These are phyloP conservation scores for Spiraea crenata DNA, from an alignment of 331 rosid genomes.

Conservation along the genomic window DNA sequence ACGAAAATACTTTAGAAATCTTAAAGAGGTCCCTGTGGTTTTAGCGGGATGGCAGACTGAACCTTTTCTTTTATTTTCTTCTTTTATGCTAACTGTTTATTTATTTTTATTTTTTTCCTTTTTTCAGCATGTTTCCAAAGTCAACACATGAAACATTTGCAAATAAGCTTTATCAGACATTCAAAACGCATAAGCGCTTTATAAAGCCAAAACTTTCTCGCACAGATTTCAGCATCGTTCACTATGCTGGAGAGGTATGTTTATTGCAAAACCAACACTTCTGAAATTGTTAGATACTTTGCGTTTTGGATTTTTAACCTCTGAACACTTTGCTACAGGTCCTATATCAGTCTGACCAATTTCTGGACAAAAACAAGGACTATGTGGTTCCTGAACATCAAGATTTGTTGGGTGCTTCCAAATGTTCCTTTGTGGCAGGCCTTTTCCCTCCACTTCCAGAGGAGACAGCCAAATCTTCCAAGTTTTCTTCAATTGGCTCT, in stretches of 20 bases:
- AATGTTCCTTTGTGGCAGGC: conserved; percentile 89
- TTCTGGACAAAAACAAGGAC: conserved; percentile 99
- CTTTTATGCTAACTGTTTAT: conserved; percentile 23
- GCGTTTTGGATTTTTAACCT: conserved; percentile 24
- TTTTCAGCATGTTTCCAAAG: conserved; percentile 99
- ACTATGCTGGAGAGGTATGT: conserved; percentile 98
- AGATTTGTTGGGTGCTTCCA: conserved; percentile 82
- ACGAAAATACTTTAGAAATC: background rate
- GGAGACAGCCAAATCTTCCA: conserved; percentile 87
- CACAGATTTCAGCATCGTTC: conserved; percentile 79
- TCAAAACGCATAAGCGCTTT: conserved; percentile 86
- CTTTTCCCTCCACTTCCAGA: conserved; percentile 96
- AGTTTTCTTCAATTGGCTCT: conserved; percentile 97
- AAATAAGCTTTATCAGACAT: conserved; percentile 95
- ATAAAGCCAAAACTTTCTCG: conserved; percentile 96
- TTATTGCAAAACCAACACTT: conserved; percentile 17
- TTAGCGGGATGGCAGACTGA: background rate
- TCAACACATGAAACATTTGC: conserved; percentile 98
- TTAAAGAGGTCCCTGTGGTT: background rate
- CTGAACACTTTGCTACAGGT: conserved; percentile 58
- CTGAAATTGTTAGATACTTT: conserved; percentile 17
- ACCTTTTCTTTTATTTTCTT: conserved; percentile 18
- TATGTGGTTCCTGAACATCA: conserved; percentile 96
- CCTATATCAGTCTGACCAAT: conserved; percentile 82
- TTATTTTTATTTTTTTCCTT: conserved; percentile 8